Evolutionary conservation across 148 eudicot genomes (phyloP), one percentile per base, ranked within the genome.

Genomic region (Arctostaphylos glauca): DNA sequence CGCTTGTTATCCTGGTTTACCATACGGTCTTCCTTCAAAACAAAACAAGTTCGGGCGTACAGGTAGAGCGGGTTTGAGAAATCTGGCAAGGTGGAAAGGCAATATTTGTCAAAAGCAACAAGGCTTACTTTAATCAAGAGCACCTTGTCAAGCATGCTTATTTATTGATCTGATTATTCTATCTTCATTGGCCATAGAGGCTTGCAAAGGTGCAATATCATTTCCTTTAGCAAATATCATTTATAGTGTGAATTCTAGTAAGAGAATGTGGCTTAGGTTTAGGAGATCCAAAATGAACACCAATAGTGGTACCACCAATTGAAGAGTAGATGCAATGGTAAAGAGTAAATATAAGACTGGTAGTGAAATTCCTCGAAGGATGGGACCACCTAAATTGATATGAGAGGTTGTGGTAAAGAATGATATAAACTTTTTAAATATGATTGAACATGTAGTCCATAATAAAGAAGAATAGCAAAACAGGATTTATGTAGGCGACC

Each of bases 1-100:
- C 2, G 0, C 19, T 46, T 18, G 52, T 15, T 73, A 73, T 73
- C 76, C 23, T 47, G 50, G 76, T 19, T 73, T 18, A 46, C 53
- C 52, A 73, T 46, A 44, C 1, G 53, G 76, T 73, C 76, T 72
- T 73, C 52, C 52, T 73, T 73, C 12, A 18, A 73, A 73, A 47
- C 13, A 46, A 43, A 12, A 73, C 50, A 73, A 9, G 13, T 46
- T 73, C 5, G 43, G 25, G 21, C 19, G 76, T 19, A 14, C 25
- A 3, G 76, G 53, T 73, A 18, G 25, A 73, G 53, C 21, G 23
- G 23, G 53, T 73, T 73, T 47, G 52, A 73, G 13, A 73, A 73
- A 73, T 18, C 9, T 73, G 25, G 53, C 76, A 44, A 47, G 53
- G 23, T 73, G 52, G 76, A 46, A 73, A 46, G 76, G 46, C 12